Base-by-base conservation (phyloP, 345 rosid genomes). In the Eucalyptus tenuipes region DNA sequence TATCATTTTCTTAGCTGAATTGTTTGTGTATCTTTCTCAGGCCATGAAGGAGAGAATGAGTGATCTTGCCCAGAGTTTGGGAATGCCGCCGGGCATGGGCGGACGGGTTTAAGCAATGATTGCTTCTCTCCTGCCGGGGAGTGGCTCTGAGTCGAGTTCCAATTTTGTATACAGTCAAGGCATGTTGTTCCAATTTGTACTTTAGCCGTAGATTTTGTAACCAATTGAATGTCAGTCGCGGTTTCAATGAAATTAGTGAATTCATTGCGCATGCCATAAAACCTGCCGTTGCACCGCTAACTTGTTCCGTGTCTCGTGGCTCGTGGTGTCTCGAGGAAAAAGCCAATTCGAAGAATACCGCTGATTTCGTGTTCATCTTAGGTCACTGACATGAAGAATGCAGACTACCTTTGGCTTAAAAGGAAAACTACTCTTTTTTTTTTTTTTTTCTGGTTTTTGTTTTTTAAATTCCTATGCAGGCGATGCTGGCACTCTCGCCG, bases 21-120 rank as follows among this genome's bases (percentile, higher is more conserved):
- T 68, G 53, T 14, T 16, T 29, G 52, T 85, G 18, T 80, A 55
- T 4, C 75, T 87, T 90, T 88, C 47, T 45, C 92, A 96, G 99
- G 98, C 99, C 49, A 95, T 96, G 97, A 96, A 97, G 92, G 96
- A 95, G 89, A 94, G 97, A 90, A 97, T 96, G 98, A 94, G 92
- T 10, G 96, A 97, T 91, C 99, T 97, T 87, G 98, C 98, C 16
- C 98, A 95, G 90, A 97, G 99, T 92, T 91, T 97, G 89, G 99
- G 99, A 86, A 95, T 97, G 99, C 99, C 99, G 13, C 98, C 93
- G 7, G 97, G 98, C 3, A 93, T 94, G 37, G 85, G 92, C n/a
- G 96, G 96, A 95, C 40, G 97, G 97, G 87, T 90, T 93, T 31
- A 94, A 97, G 93, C 95, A 92, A 92, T 90, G 87, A 86, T 48